Conservation (phyloP, 345 rosid genomes). For the Durio zibethinus region DNA sequence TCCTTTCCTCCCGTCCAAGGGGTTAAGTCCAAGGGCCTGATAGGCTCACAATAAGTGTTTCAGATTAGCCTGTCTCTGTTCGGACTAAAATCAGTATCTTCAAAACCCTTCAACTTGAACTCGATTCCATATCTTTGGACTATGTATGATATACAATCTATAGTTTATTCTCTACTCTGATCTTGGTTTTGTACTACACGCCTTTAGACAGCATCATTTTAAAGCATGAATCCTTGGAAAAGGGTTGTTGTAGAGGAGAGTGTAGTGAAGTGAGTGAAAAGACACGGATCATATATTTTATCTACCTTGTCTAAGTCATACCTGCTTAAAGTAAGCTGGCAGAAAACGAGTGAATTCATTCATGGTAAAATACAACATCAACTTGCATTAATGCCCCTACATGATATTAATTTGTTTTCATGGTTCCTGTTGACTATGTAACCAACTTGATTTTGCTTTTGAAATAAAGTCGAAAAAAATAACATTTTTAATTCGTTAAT, state of each 20-base stretch:
- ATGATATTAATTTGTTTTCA: neutral
- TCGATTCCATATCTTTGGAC: neutral
- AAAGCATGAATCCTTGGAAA: neutral
- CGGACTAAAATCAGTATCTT: neutral
- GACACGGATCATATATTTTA: neutral
- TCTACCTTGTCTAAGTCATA: neutral
- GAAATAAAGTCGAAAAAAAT: neutral
- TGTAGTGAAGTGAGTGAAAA: neutral
- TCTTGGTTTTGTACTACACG: neutral
- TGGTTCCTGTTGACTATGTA: neutral
- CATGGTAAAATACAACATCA: neutral
- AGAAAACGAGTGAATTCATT: neutral
- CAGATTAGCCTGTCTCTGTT: neutral
- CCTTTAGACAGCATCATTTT: neutral
- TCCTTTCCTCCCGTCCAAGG: neutral
- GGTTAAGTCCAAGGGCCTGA: neutral
- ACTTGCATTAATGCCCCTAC: neutral
- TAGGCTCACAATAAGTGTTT: neutral
- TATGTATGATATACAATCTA: no score
- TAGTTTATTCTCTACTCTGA: neutral
- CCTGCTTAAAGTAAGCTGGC: neutral
- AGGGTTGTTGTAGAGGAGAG: neutral
- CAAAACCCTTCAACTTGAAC: neutral
- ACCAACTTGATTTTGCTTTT: neutral
- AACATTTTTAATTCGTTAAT: no score